A percentile compares a stretch with the other conserved stretches of the same genome.
These are phyloP conservation scores for Lathyrus sativus DNA, from an alignment of 306 rosid genomes.

Conservation along the genomic window DNA sequence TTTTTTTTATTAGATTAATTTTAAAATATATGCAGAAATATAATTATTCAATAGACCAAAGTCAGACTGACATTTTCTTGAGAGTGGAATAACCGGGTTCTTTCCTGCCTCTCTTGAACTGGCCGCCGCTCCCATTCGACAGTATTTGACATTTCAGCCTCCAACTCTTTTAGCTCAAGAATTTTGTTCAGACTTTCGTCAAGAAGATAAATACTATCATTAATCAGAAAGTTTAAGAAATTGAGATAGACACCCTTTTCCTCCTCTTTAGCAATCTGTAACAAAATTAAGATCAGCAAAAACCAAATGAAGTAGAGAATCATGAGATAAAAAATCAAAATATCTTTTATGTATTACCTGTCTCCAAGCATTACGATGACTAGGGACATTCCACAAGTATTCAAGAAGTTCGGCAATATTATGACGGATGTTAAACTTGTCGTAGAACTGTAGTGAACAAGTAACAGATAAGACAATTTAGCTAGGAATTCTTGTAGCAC, in stretches of 20 bases:
- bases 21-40: slow-evolving; percentile 30
- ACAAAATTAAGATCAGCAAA: slow-evolving; percentile 31
- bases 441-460: slow-evolving; percentile 76
- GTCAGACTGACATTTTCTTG: slow-evolving; percentile 86
- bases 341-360: slow-evolving; percentile 54
- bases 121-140: slow-evolving; percentile 91
- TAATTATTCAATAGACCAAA: slow-evolving; percentile 20
- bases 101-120: slow-evolving; percentile 96
- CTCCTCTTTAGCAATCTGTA: slow-evolving; percentile 97
- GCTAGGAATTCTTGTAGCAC: slow-evolving; percentile 14
- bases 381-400: slow-evolving; percentile 98
- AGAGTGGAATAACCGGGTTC: slow-evolving; percentile 89
- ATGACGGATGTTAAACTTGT: slow-evolving; percentile 98
- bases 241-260: slow-evolving; percentile 97
- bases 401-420: slow-evolving; percentile 98
- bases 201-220: slow-evolving; percentile 96
- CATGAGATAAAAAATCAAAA: neutral
- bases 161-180: slow-evolving; percentile 94
- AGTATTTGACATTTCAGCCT: slow-evolving; percentile 97
- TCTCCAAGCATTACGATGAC: slow-evolving; percentile 98
- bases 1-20: slow-evolving; percentile 38
- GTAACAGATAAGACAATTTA: slow-evolving; percentile 42
- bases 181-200: slow-evolving; percentile 98
- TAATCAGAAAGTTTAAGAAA: slow-evolving; percentile 93
- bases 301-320: slow-evolving; percentile 24